Evolutionary conservation across 257 asterid genomes (phyloP).

Genomic region (Cynanchum wilfordii): DNA sequence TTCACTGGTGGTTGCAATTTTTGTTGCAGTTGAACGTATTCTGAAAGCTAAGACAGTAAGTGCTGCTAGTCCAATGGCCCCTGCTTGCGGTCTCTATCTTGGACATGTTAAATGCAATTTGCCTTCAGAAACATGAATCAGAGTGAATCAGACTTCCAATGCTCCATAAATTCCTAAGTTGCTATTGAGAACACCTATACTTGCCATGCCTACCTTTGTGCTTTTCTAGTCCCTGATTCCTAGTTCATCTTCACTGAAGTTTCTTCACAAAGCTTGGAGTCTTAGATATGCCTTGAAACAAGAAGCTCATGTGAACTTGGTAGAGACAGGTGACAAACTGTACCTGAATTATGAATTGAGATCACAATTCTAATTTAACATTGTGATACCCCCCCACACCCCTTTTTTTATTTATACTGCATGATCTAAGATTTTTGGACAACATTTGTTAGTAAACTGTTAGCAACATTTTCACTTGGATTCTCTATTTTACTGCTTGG

Average conservation of each 20-base stretch:
- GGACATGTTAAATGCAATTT: conserved; percentile 82
- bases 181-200: not conserved
- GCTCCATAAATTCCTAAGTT: not conserved
- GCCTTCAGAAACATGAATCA: conserved; percentile 30
- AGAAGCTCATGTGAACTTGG: not conserved
- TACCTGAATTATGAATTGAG: not conserved
- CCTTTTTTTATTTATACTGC: not conserved
- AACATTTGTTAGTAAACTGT: too few relatives aligned
- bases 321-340: not conserved
- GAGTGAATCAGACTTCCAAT: not conserved
- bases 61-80: conserved; percentile 93
- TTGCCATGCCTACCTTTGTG: not conserved
- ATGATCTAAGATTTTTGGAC: too few relatives aligned
- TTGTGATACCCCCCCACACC: not conserved
- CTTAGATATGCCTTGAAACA: not conserved
- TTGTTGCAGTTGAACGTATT: conserved; percentile 60
- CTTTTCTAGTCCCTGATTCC: not conserved
- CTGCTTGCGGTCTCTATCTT: conserved; percentile 90
- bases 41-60: conserved; percentile 62
- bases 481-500: too few relatives aligned
- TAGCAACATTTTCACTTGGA: too few relatives aligned
- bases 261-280: not conserved
- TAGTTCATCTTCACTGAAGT: not conserved
- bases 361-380: not conserved
- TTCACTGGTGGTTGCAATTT: conserved; percentile 1